A percentile compares a stretch with the other conserved stretches of the same genome.
phyloP scores from a whole-genome alignment of 768 basidiomycete genomes.

The Mycena latifolia region DNA sequence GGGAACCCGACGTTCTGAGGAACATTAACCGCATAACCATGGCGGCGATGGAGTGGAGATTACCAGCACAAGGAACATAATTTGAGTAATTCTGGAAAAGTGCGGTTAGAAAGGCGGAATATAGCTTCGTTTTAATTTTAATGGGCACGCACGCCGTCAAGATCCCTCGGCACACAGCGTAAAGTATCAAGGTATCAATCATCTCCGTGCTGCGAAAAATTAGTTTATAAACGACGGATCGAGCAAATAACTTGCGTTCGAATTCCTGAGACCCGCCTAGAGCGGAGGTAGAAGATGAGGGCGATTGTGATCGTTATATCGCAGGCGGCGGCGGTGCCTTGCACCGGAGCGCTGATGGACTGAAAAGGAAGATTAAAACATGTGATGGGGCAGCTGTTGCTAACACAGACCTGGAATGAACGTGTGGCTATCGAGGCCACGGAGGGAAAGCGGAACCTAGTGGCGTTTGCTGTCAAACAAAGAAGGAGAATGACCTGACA shows the following conservation, averaged over 20 bases:
- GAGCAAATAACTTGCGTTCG: not conserved
- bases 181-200: conserved; percentile 21
- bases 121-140: not conserved
- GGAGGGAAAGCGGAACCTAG: conserved; percentile 22
- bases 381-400: not conserved
- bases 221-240: not conserved
- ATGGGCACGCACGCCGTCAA: conserved; percentile 16
- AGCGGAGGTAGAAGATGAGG: conserved; percentile 22
- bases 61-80: conserved; percentile 26
- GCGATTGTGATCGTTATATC: conserved; percentile 21
- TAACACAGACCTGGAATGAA: conserved; percentile 1
- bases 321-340: conserved; percentile 21
- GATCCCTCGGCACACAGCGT: conserved; percentile 22
- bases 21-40: not conserved
- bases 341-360: conserved; percentile 22
- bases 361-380: not conserved
- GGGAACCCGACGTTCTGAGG: conserved; percentile 22
- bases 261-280: not conserved
- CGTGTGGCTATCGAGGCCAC: conserved; percentile 5
- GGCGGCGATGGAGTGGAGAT: not conserved
- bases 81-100: conserved; percentile 14
- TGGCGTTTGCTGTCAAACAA: not conserved
- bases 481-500: not conserved
- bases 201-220: conserved; percentile 20
- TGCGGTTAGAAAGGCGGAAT: not conserved